Evolutionary conservation across 495 filamentous ascomycete genomes (phyloP), one percentile per base, ranked within the genome.

Genomic region (Hypoxylon perforatum): DNA sequence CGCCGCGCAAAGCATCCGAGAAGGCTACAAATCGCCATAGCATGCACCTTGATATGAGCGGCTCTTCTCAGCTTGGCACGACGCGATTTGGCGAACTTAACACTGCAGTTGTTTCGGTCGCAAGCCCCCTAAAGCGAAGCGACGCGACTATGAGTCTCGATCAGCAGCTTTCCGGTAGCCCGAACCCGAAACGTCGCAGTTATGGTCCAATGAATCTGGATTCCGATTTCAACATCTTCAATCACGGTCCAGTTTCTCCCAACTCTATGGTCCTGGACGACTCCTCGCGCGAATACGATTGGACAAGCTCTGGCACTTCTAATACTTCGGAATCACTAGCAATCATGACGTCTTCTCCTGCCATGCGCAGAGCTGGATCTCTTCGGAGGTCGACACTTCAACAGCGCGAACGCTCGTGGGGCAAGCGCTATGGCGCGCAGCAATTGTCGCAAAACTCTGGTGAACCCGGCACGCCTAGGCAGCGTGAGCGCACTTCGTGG

Each of bases 71-170:
- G 73, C 61, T 79, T 67, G 54, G 77, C 58, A 46, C 85, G 54
- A 73, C 81, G n/a, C 80, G 79, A 66, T 74, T 84, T 39, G 74
- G 65, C 15, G 74, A 39, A 56, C 78, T 79, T 52, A 78, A 78
- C 36, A 41, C 57, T 9, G 35, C 76, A 1, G 53, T 79, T 11
- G 78, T 83, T 30, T 79, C 83, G 17, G 87, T 90, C 46, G 88
- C 90, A 25, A 97, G 94, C 73, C 95, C 95, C 0, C 78, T 99
- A 44, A 98, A 98, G 79, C 87, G 96, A 48, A 96, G 88, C 69
- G 95, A 99, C 76, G 90, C 91, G 5, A 89, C 90, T 12, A 95
- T 96, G 91, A 91, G 91, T 70, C 75, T 96, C 12, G 94, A 96
- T 64, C 88, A 90, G 49, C 79, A 87, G 14, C 86, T 82, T 59